Base-by-base conservation (phyloP, 805 yeast genomes). In the Starmerella roubikii region DNA sequence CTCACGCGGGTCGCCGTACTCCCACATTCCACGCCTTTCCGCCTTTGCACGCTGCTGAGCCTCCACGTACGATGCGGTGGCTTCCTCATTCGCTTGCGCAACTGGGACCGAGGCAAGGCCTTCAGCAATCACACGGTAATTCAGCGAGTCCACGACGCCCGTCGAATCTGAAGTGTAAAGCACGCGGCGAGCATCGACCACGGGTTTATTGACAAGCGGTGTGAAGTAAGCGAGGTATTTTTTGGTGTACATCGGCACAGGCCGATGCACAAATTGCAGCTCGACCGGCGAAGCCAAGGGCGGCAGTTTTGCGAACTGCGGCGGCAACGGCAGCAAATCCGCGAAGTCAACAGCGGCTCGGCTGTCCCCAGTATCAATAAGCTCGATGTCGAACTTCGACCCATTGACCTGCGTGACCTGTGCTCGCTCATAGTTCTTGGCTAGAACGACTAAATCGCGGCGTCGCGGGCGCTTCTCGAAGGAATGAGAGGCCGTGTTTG, bases 1-100 rank as follows among this genome's bases (percentile, higher is more conserved):
- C 39, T 65, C 73, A 28, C 76, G 69, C 27, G 79, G 69, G 53
- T 78, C 84, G 36, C 86, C 86, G 49, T 71, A 74, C 57, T 75
- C 74, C 86, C 86, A 78, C 54, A 81, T 76, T 4, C 85, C 85
- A 17, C 59, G 51, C 44, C 72, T 75, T 24, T 51, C 56, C 15
- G 56, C 38, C 53, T 66, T 71, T 22, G 84, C 84, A 6, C 47
- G 50, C 16, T 49, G 42, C 56, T 78, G 78, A 3, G 65, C 61
- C 24, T 53, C 57, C 35, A 61, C 40, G 38, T 75, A 55, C 7
- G 55, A 60, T 24, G 61, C 61, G 33, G 60, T 62, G 7, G 16
- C 33, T 5, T 30, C 42, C 30, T 32, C 38, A 38, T 66, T 69
- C 28, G 57, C 42, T 12, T 36, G 40, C 9, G 37, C 27, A 15